Evolutionary conservation across 306 rosid species (phyloP), one percentile per base, ranked within the genome.

Genomic region (Dalbergia cochinchinensis): DNA sequence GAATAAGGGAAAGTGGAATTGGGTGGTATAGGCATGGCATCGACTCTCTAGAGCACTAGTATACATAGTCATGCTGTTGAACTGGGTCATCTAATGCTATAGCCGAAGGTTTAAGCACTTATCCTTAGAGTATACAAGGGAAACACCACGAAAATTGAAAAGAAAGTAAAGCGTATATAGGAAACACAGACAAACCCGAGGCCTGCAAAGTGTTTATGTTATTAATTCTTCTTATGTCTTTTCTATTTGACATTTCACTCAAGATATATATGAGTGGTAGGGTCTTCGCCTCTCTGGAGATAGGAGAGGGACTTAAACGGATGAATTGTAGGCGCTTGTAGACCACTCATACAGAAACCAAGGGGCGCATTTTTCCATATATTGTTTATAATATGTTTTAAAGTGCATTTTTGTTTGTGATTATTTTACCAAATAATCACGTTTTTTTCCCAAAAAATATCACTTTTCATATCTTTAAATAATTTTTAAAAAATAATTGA

Each of bases 1-100:
- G 85, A 84, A 87, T 79, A 87, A 79, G 37, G 60, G 65, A 61
- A 13, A 72, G 35, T 48, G 65, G 80, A 78, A 75, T 45, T 78
- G 84, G 59, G 77, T 71, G 85, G 71, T 54, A 61, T 71, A 69
- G 79, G 61, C 78, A 60, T 61, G 83, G 54, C 26, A 58, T 81
- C 66, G 53, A 80, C 31, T 2, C 65, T 45, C 58, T 34, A 62
- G 19, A 71, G 18, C 50, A 78, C 80, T 68, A 73, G 41, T 78
- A 78, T 69, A 67, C 75, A 79, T 19, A 67, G n/a, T 60, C 73
- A 73, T 68, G 71, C 34, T 50, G 63, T 73, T 65, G 71, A 67
- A 48, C 2, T 35, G 18, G 73, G 26, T 50, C 79, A 42, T 54
- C 55, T n/a, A 63, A 45, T 77, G 82, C 47, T 65, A 71, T 65